Percentiles rank a stretch among this genome's conserved stretches.
phyloP scores from a whole-genome alignment of 345 rosid species.

The Kernera saxatilis region DNA sequence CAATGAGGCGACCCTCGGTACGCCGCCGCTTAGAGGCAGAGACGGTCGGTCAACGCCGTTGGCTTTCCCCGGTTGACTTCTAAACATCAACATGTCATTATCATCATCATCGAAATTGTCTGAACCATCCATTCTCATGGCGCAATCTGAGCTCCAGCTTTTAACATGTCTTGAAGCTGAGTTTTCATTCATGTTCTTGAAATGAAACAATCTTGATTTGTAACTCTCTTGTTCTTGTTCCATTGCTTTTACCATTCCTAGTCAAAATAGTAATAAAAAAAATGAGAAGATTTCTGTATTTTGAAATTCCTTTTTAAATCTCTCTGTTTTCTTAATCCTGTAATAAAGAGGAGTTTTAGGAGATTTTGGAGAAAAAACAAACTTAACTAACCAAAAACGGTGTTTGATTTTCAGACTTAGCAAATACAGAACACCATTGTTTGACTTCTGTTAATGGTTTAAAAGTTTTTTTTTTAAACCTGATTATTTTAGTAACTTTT shows the following conservation, averaged over 20 bases:
- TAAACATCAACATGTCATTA: conserved; percentile 13
- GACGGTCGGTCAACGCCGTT: conserved; percentile 26
- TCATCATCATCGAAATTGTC: conserved; percentile 16
- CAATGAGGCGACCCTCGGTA: neutral
- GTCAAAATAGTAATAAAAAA: neutral
- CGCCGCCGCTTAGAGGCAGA: conserved; percentile 20
- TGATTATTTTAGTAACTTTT: conserved; percentile 22
- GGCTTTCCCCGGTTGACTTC: conserved; percentile 30
- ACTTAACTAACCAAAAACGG: conserved; percentile 21
- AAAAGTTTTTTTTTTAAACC: neutral
- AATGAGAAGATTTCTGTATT: neutral
- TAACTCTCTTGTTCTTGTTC: conserved; percentile 63
- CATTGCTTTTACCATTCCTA: conserved; percentile 42
- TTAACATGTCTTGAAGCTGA: conserved; percentile 40
- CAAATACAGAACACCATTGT: conserved; percentile 29
- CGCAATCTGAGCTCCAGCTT: conserved; percentile 50
- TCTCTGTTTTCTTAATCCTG: conserved; percentile 16
- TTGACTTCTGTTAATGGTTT: conserved; percentile 32
- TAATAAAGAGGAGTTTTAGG: conserved; percentile 30
- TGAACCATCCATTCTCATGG: conserved; percentile 23
- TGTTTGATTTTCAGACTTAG: conserved; percentile 20
- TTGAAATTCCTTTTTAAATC: conserved; percentile 1
- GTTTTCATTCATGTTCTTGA: conserved; percentile 41
- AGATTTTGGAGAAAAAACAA: conserved; percentile 9
- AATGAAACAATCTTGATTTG: conserved; percentile 58